These are phyloP conservation scores for Blastobotrys terrestris DNA, from an alignment of 805 yeast genomes.

Conservation along the genomic window DNA sequence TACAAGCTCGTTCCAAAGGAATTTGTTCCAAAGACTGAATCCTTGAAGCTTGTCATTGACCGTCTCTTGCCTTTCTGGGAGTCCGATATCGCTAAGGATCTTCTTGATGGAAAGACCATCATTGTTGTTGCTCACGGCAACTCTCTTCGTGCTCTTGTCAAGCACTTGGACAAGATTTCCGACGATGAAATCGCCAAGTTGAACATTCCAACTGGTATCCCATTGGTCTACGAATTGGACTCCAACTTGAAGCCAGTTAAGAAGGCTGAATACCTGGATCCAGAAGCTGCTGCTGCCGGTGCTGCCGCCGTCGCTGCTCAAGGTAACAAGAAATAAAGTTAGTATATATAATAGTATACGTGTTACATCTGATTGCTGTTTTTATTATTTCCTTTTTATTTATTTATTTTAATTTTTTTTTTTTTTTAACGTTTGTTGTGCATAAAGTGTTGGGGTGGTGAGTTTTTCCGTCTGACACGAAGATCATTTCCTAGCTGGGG, in stretches of 20 bases:
- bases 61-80: slow-evolving; percentile 97
- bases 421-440: background rate
- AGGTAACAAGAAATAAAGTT: slow-evolving; percentile 66
- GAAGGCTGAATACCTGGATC: slow-evolving; percentile 95
- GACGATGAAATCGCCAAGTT: slow-evolving; percentile 88
- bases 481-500: background rate
- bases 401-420: too few species aligned
- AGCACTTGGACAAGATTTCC: slow-evolving; percentile 89
- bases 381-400: too few species aligned
- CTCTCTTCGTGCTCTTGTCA: slow-evolving; percentile 93
- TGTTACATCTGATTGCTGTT: too few species aligned
- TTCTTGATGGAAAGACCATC: slow-evolving; percentile 83
- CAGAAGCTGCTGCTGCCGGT: slow-evolving; percentile 99
- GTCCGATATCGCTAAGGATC: slow-evolving; percentile 79
- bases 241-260: slow-evolving; percentile 79
- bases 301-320: slow-evolving; percentile 99
- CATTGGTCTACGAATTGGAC: slow-evolving; percentile 94
- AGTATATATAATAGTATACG: too few species aligned
- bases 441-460: background rate
- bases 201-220: slow-evolving; percentile 98
- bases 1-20: slow-evolving; percentile 78
- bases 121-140: slow-evolving; percentile 96
- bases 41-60: slow-evolving; percentile 89
- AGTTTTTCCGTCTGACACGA: background rate
- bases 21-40: slow-evolving; percentile 89